phyloP scores from a whole-genome alignment of 257 asterid genomes.

The Petunia secreta region DNA sequence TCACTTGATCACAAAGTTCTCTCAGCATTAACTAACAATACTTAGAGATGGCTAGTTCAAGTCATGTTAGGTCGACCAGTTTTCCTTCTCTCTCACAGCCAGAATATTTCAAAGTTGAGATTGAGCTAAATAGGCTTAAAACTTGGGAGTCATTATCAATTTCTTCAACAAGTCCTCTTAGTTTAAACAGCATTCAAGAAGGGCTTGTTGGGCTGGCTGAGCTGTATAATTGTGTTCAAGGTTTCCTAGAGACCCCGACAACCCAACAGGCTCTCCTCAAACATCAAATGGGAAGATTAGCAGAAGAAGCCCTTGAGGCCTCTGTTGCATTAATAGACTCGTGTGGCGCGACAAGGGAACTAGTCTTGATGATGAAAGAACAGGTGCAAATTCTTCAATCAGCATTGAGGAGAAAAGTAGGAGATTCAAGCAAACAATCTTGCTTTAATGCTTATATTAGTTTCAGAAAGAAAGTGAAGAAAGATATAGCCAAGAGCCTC shows the following conservation, averaged over 20 bases:
- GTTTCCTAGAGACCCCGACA: slow-evolving; percentile 34
- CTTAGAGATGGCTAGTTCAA: slow-evolving; percentile 48
- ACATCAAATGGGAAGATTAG: slow-evolving; percentile 28
- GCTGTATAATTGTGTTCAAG: slow-evolving; percentile 45
- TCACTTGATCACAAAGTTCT: slow-evolving; percentile 18
- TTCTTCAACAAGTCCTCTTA: not conserved
- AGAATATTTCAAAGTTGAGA: slow-evolving; percentile 34
- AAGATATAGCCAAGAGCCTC: slow-evolving; percentile 41
- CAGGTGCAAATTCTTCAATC: slow-evolving; percentile 54
- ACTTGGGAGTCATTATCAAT: slow-evolving; percentile 27
- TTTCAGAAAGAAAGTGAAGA: slow-evolving; percentile 49
- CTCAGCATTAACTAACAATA: not conserved
- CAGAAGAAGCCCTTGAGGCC: slow-evolving; percentile 38
- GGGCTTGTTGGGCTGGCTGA: slow-evolving; percentile 47
- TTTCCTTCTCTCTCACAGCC: slow-evolving; percentile 56
- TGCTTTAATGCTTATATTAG: not conserved
- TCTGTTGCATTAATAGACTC: slow-evolving; percentile 48
- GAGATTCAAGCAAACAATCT: slow-evolving; percentile 36
- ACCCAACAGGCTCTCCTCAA: slow-evolving; percentile 26
- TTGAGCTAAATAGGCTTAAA: slow-evolving; percentile 33
- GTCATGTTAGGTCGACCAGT: slow-evolving; percentile 56
- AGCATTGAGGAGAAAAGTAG: slow-evolving; percentile 53
- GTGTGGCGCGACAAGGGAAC: slow-evolving; percentile 44
- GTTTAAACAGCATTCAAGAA: slow-evolving; percentile 41
- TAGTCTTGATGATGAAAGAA: slow-evolving; percentile 49